phyloP scores from a whole-genome alignment of 139 green algal species.

The Zygnema circumcarinatum region DNA sequence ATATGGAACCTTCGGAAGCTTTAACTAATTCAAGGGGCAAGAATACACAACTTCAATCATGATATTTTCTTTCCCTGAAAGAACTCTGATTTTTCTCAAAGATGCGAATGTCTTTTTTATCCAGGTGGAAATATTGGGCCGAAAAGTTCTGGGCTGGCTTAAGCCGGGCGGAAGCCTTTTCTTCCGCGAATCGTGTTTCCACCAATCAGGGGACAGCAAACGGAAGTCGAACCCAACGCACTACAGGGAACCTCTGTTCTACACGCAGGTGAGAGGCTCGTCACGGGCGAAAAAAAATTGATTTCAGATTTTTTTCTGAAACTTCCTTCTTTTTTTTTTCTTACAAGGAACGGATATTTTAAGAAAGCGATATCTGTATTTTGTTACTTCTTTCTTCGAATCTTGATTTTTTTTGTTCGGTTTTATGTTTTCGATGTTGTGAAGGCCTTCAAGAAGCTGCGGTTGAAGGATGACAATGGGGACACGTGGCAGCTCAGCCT shows the following conservation, averaged over 20 bases:
- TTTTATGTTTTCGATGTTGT: background rate
- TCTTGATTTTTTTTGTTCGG: background rate
- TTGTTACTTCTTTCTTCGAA: background rate
- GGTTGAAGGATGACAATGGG: background rate
- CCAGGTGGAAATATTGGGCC: slow-evolving; percentile 42
- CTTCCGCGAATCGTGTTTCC: slow-evolving; percentile 90
- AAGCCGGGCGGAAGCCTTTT: slow-evolving; percentile 76
- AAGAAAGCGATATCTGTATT: background rate
- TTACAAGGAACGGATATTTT: too few relatives aligned
- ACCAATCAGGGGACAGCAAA: slow-evolving; percentile 78
- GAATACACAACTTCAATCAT: background rate
- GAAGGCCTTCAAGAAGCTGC: background rate
- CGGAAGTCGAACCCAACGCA: slow-evolving; percentile 85
- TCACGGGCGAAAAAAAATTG: slow-evolving; percentile 79
- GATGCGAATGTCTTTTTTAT: background rate
- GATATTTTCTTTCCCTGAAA: background rate
- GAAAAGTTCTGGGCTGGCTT: slow-evolving; percentile 56
- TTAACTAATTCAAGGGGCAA: too few relatives aligned
- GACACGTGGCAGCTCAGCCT: too few relatives aligned
- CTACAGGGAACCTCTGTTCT: slow-evolving; percentile 74
- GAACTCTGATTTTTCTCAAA: background rate
- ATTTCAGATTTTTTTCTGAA: slow-evolving; percentile 74
- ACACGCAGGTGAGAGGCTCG: slow-evolving; percentile 70
- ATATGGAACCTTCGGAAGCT: too few relatives aligned
- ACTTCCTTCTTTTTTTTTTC: slow-evolving; percentile 36